Evolutionary conservation across 495 filamentous ascomycete genomes (phyloP).

Genomic region (Parmelia sp.): DNA sequence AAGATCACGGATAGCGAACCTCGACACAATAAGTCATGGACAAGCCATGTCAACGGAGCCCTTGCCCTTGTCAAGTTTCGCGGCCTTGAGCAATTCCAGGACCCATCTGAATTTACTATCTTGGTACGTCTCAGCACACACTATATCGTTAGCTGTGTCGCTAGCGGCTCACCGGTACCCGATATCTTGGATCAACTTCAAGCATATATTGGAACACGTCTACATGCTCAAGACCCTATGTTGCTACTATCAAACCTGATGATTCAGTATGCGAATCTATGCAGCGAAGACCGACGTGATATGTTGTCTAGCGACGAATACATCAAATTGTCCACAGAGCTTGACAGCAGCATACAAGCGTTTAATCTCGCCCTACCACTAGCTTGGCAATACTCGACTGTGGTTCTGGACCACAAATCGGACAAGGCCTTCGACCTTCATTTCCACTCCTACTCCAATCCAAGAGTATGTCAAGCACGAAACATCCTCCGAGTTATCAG

Average conservation of each 20-base stretch:
- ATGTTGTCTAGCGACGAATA: background rate
- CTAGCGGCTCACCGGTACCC: conserved; percentile 20
- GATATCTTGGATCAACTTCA: conserved; percentile 21
- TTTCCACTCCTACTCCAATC: conserved; percentile 28
- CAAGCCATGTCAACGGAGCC: conserved; percentile 30
- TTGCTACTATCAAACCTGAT: conserved; percentile 13
- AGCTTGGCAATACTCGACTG: background rate
- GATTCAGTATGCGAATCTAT: conserved; percentile 8
- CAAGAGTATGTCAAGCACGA: conserved; percentile 25
- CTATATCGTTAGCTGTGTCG: conserved; percentile 24
- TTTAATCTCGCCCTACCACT: background rate
- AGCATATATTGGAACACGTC: conserved; percentile 11
- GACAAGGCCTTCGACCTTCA: conserved; percentile 21
- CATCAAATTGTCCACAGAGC: background rate
- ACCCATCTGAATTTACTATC: conserved; percentile 11
- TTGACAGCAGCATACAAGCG: conserved; percentile 3
- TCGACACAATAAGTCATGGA: conserved; percentile 17
- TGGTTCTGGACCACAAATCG: background rate
- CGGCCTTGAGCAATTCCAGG: conserved; percentile 23
- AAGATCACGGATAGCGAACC: conserved; percentile 25
- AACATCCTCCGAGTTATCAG: conserved; percentile 29
- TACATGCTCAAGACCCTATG: conserved; percentile 17
- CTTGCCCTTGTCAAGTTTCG: conserved; percentile 29
- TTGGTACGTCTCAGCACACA: conserved; percentile 25
- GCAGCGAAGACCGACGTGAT: background rate